These are phyloP conservation scores for Phaseolus coccineus DNA, from an alignment of 331 rosid genomes.

Conservation along the genomic window DNA sequence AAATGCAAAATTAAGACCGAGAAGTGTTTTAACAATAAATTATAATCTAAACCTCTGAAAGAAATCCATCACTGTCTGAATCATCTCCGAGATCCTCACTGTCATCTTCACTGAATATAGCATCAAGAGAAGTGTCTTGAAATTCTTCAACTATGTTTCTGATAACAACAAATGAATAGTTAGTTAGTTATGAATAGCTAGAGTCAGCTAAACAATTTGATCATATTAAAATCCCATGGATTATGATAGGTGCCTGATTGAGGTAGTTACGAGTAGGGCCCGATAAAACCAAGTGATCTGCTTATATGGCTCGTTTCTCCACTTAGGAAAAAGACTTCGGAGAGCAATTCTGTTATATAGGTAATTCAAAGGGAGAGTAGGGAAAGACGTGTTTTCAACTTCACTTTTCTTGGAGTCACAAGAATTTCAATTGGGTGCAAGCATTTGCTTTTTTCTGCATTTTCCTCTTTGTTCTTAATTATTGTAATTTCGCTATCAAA, in stretches of 20 bases:
- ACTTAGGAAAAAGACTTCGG: too few relatives aligned
- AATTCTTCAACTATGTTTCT: constrained; percentile 55
- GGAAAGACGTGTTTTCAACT: too few relatives aligned
- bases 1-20: constrained; percentile 18
- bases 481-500: too few relatives aligned
- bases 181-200: background rate
- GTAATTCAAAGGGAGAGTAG: too few relatives aligned
- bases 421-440: background rate
- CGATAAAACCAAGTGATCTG: too few relatives aligned
- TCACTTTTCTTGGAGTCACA: background rate
- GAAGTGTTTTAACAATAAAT: constrained; percentile 29
- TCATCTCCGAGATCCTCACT: constrained; percentile 62
- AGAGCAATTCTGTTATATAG: too few relatives aligned
- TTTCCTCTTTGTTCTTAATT: background rate
- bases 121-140: constrained; percentile 60
- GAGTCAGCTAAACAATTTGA: constrained; percentile 22
- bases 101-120: constrained; percentile 67
- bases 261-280: too few relatives aligned
- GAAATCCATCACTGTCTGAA: constrained; percentile 87
- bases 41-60: constrained; percentile 76
- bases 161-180: constrained; percentile 28
- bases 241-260: too few relatives aligned
- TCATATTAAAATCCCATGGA: background rate
- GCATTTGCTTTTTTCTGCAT: background rate
- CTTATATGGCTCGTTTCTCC: too few relatives aligned